Evolutionary conservation across 805 yeast species (phyloP).

Genomic region (Starmerella gropengiesseri): DNA sequence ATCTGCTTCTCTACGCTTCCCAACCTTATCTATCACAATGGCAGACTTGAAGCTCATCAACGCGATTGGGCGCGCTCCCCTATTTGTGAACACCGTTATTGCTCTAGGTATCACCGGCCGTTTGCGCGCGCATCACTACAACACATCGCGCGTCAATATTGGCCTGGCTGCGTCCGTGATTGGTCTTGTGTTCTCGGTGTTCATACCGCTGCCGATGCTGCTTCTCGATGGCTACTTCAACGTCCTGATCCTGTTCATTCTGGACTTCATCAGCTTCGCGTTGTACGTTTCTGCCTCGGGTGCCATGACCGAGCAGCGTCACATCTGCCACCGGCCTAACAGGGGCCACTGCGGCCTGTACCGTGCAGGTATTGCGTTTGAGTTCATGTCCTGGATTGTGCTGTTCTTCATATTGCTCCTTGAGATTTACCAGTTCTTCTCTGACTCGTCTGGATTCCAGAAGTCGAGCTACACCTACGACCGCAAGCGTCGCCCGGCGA

Average conservation of each 20-base stretch:
- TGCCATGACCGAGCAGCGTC: conserved; percentile 11
- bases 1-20: background rate
- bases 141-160: conserved; percentile 15
- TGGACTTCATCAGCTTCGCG: conserved; percentile 20
- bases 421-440: conserved; percentile 15
- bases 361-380: conserved; percentile 20
- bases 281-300: conserved; percentile 18
- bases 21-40: background rate
- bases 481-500: too few relatives aligned
- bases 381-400: conserved; percentile 20
- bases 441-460: conserved; percentile 1
- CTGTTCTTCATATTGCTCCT: conserved; percentile 13
- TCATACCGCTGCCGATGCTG: conserved; percentile 5
- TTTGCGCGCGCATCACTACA: conserved; percentile 11
- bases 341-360: conserved; percentile 16
- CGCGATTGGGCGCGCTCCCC: conserved; percentile 46
- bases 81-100: conserved; percentile 65
- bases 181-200: conserved; percentile 15
- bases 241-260: conserved; percentile 1
- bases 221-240: conserved; percentile 7
- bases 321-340: conserved; percentile 12
- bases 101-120: conserved; percentile 67
- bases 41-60: conserved; percentile 5
- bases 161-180: conserved; percentile 18
- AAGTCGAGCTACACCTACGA: conserved; percentile 2